Evolutionary conservation across 331 rosid genomes (phyloP).

Genomic region (Cydonia oblonga): DNA sequence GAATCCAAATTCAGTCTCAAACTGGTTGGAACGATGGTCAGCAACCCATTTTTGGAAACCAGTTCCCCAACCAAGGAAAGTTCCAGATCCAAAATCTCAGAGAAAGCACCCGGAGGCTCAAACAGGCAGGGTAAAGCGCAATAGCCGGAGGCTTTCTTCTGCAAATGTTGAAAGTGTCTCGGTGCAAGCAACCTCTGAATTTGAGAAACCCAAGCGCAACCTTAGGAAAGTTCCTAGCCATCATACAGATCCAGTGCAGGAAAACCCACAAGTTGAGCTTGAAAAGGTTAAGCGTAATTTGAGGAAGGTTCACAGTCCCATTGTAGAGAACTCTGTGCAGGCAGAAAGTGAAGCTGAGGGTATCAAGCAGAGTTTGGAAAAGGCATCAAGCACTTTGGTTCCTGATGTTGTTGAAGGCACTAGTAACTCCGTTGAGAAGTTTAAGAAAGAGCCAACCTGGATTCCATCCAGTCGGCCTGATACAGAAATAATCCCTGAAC

Average conservation of each 20-base stretch:
- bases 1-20: constrained; percentile 66
- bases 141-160: constrained; percentile 44
- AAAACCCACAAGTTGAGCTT: constrained; percentile 81
- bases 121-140: constrained; percentile 52
- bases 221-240: constrained; percentile 52
- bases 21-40: constrained; percentile 90
- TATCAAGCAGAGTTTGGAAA: constrained; percentile 40
- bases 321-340: constrained; percentile 43
- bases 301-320: constrained; percentile 86
- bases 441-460: constrained; percentile 35
- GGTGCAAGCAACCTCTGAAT: constrained; percentile 44
- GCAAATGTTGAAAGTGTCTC: constrained; percentile 41
- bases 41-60: constrained; percentile 71
- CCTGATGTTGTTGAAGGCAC: constrained; percentile 30
- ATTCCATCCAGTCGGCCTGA: constrained; percentile 27
- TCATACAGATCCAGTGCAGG: constrained; percentile 47
- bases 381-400: constrained; percentile 17
- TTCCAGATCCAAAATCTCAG: constrained; percentile 45
- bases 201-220: constrained; percentile 72
- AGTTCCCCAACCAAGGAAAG: constrained; percentile 60
- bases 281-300: constrained; percentile 93
- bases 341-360: constrained; percentile 47
- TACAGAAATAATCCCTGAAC: constrained; percentile 35
- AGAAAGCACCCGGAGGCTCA: constrained; percentile 63
- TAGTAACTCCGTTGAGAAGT: constrained; percentile 31